Evolutionary conservation across 305 asterid species (phyloP), one percentile per base, ranked within the genome.

Genomic region (Fraxinus angustifolia): DNA sequence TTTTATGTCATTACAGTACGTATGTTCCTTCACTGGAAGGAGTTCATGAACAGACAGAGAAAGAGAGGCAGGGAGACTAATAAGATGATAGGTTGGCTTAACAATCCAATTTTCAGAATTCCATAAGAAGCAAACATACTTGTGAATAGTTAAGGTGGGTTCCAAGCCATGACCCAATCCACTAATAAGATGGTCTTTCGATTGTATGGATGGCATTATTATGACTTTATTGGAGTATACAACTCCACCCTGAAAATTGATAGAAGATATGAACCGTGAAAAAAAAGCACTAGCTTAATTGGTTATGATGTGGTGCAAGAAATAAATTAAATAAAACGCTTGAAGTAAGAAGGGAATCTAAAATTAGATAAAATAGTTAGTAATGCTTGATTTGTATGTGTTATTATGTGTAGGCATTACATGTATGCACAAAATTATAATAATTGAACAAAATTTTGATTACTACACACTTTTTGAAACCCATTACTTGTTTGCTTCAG

Each of bases 141-240:
- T 89, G 91, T 92, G 96, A 78, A 79, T 82, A 19, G 82, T 82
- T 70, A 93, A 88, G 86, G 96, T 90, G 82, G 91, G 85, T 79
- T 86, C 91, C 91, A 93, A 80, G 28, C 96, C 97, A 86, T 89
- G 89, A 79, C 90, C 90, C 40, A 73, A 80, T 60, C 86, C 85
- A 82, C 79, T 84, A 76, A 91, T 83, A 36, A 88, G 81, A 78
- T 81, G 90, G 79, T 85, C 89, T 83, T 89, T 90, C 14, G 93
- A 60, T 80, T 85, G 91, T 79, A 77, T 60, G 80, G 93, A 87
- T 80, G 97, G 85, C 91, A 91, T 84, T 83, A 91, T 19, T 76
- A 92, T 84, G 50, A 93, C 95, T 82, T 88, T 88, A 80, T 93
- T 92, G 38, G 98, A 92, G 90, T 93, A 93, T 71, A 93, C 91